Percentiles rank a stretch among this genome's conserved stretches.
phyloP scores from a whole-genome alignment of 2,329 filamentous ascomycete genomes.

The Monilinia fructicola region DNA sequence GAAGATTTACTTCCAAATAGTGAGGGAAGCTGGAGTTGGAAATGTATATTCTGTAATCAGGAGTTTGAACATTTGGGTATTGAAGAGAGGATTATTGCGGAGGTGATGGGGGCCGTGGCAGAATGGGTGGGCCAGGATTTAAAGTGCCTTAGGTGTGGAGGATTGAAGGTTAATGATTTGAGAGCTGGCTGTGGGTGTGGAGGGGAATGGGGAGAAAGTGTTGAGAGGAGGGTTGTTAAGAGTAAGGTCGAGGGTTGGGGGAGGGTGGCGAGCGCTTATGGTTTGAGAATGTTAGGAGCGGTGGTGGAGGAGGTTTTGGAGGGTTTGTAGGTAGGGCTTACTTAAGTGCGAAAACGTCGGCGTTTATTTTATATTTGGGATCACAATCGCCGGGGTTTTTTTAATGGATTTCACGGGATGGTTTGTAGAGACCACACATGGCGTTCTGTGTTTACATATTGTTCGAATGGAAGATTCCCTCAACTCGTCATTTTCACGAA shows the following conservation, averaged over 20 bases:
- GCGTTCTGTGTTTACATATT: too few species aligned
- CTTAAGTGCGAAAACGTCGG: background rate
- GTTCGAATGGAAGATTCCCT: too few species aligned
- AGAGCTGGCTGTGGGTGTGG: slow-evolving; percentile 96
- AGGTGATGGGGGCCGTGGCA: slow-evolving; percentile 71
- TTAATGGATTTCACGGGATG: too few species aligned
- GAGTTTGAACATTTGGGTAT: slow-evolving; percentile 77
- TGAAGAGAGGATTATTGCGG: slow-evolving; percentile 77
- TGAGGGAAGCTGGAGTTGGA: slow-evolving; percentile 56
- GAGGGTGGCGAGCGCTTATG: slow-evolving; percentile 76
- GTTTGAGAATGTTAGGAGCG: slow-evolving; percentile 74
- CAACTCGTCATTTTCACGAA: too few species aligned
- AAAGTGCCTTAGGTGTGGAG: slow-evolving; percentile 70
- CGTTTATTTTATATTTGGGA: background rate
- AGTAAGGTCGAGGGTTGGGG: slow-evolving; percentile 67
- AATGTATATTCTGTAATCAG: slow-evolving; percentile 71
- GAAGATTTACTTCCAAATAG: slow-evolving; percentile 67
- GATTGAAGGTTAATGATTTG: slow-evolving; percentile 84
- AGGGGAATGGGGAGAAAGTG: slow-evolving; percentile 75
- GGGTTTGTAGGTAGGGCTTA: slow-evolving; percentile 42
- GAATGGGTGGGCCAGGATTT: slow-evolving; percentile 90
- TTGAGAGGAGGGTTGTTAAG: slow-evolving; percentile 65
- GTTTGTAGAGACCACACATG: background rate
- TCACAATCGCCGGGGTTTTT: too few species aligned
- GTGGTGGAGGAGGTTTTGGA: slow-evolving; percentile 66